Conservation (phyloP, 2,329 filamentous ascomycete species). For the Apiospora pterosperma region DNA sequence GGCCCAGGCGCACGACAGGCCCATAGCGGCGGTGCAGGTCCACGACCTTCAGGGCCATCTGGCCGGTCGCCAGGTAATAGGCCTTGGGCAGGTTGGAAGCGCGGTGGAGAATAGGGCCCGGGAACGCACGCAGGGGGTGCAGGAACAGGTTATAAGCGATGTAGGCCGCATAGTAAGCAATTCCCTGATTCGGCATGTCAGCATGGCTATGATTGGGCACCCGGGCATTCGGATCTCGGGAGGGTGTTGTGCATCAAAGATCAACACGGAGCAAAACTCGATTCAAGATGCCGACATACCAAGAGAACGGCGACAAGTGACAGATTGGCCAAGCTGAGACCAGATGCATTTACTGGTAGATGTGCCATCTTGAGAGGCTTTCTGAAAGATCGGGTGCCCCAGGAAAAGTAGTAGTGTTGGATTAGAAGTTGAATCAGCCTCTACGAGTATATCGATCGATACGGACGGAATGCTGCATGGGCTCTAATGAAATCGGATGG, state of each 20-base stretch:
- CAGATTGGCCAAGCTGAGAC: background rate
- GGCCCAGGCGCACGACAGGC: slow-evolving; percentile 36
- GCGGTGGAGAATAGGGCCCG: slow-evolving; percentile 24
- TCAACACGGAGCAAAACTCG: background rate
- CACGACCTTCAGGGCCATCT: slow-evolving; percentile 20
- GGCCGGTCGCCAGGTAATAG: slow-evolving; percentile 19
- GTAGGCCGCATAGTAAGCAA: slow-evolving; percentile 15
- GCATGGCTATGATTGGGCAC: background rate
- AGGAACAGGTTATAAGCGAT: slow-evolving; percentile 25
- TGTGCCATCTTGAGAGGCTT: background rate
- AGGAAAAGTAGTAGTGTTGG: background rate
- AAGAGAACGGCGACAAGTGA: background rate
- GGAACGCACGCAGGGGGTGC: slow-evolving; percentile 22
- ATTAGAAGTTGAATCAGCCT: background rate
- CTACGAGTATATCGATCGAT: background rate
- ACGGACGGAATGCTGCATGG: too few relatives aligned
- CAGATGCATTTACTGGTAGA: background rate
- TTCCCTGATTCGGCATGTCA: slow-evolving; percentile 10
- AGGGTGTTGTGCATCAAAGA: background rate
- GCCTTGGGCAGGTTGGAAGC: slow-evolving; percentile 17
- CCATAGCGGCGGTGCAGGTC: slow-evolving; percentile 36
- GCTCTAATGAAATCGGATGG: too few relatives aligned
- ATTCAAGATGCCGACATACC: background rate
- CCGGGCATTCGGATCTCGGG: background rate
- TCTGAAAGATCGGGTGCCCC: background rate